Conservation (phyloP, 2,329 filamentous ascomycete genomes). For the Pochonia chlamydosporia region DNA sequence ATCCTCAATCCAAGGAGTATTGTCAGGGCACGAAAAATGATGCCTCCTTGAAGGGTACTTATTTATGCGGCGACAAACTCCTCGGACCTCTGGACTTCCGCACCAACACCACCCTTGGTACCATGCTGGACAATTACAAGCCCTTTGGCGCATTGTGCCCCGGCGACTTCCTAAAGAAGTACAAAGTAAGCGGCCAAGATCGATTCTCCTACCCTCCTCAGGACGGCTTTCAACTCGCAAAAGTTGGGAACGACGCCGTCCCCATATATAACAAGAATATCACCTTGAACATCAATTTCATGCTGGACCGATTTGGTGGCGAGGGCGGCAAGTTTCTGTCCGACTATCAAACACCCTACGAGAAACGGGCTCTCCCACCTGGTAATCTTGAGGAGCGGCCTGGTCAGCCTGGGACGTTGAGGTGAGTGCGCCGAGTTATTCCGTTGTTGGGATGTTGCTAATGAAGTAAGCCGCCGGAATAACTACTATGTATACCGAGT, state of each 20-base stretch:
- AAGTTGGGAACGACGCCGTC: background rate
- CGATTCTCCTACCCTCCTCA: background rate
- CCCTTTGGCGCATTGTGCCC: background rate
- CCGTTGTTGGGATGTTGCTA: background rate
- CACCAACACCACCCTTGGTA: background rate
- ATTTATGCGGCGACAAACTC: background rate
- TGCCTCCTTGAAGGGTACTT: background rate
- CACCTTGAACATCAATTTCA: background rate
- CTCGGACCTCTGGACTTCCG: background rate
- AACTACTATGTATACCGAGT: constrained; percentile 4
- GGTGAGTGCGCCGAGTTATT: too few relatives aligned
- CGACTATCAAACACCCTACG: background rate
- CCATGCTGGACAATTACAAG: background rate
- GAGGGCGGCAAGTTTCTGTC: background rate
- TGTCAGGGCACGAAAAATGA: background rate
- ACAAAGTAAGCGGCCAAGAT: background rate
- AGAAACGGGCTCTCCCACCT: background rate
- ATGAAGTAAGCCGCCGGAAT: background rate
- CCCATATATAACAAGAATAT: too few relatives aligned
- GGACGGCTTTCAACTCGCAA: background rate
- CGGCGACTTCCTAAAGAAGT: background rate
- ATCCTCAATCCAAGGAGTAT: too few relatives aligned
- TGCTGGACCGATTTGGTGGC: constrained; percentile 1
- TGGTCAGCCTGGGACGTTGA: background rate
- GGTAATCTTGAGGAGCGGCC: background rate